Base-by-base conservation (phyloP, 495 filamentous ascomycete species). In the Evansstolkia leycettana region DNA sequence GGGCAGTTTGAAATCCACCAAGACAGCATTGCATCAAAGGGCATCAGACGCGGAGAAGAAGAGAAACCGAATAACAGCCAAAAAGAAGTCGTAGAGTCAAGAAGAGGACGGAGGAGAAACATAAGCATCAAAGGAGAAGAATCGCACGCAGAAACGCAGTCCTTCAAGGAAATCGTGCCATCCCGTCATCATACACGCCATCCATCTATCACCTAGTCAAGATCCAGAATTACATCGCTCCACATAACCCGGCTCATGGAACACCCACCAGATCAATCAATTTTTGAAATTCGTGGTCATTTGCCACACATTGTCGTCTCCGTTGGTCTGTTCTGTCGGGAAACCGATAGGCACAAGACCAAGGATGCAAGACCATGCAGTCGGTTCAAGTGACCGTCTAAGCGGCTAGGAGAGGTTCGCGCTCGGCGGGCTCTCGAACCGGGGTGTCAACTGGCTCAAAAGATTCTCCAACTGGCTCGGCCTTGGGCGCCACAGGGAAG, bases 401-500 rank as follows among this genome's bases (percentile, higher is more conserved):
- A 23, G 20, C 20, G n/a, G 60, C 58, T 46, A 62, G 23, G 12
- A 64, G 53, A 40, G 58, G 60, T 41, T 64, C 52, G 30, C 20
- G 20, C 9, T 57, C 51, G 17, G 34, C 31, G 9, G 46, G 44
- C 28, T 48, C 42, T 15, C 42, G 33, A 17, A 35, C 28, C 20
- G 9, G 20, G 5, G 5, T 23, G 5, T 23, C 9, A 9, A 23
- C 5, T 23, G 20, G 20, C 20, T 23, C 20, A 23, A 23, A 4
- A 9, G 20, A 5, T 23, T 23, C 39, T 9, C 51, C 38, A 15
- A 57, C 45, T 7, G 66, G 69, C 47, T 71, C 69, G 16, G 56
- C 50, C 47, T 64, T 78, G 24, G 81, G 80, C 14, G 78, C 73
- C 36, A 64, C 59, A 2, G 80, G 80, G 66, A 85, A 84, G 51